A percentile compares a stretch with the other conserved stretches of the same genome.
Evolutionary conservation across 2,329 filamentous ascomycete genomes (phyloP).

Genomic region (Gnomoniopsis smithogilvyi): DNA sequence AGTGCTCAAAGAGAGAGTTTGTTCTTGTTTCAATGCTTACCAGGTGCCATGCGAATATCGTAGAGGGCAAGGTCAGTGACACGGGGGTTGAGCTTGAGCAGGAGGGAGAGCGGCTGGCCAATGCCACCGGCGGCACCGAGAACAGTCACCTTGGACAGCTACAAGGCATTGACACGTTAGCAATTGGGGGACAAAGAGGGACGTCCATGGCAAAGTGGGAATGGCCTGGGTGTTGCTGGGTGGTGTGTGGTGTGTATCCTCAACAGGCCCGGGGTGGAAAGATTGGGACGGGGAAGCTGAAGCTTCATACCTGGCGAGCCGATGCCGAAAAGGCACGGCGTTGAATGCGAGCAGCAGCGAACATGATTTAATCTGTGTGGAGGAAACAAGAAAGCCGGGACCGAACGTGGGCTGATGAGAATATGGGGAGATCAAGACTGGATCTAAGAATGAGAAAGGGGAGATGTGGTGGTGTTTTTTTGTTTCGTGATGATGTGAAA

Average conservation of each 20-base stretch:
- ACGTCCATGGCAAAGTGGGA: slow-evolving; percentile 17
- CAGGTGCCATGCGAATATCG: slow-evolving; percentile 92
- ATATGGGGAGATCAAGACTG: too few species aligned
- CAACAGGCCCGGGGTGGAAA: not conserved
- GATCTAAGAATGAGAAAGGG: not conserved
- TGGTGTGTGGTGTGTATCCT: too few species aligned
- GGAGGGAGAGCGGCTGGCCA: slow-evolving; percentile 94
- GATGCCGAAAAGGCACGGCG: slow-evolving; percentile 79
- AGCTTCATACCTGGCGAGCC: slow-evolving; percentile 65
- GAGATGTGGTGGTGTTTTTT: not conserved
- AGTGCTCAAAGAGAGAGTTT: too few species aligned
- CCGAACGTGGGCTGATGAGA: not conserved
- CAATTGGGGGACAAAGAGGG: slow-evolving; percentile 3
- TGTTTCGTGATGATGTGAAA: not conserved
- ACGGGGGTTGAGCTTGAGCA: slow-evolving; percentile 97
- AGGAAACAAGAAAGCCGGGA: slow-evolving; percentile 5
- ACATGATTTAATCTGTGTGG: slow-evolving; percentile 61
- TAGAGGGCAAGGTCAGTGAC: slow-evolving; percentile 94
- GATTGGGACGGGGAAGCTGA: slow-evolving; percentile 4
- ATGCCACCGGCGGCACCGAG: slow-evolving; percentile 97
- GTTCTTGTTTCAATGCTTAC: slow-evolving; percentile 42
- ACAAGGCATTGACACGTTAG: slow-evolving; percentile 18
- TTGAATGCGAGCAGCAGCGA: slow-evolving; percentile 68
- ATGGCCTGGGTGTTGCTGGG: not conserved
- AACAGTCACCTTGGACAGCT: slow-evolving; percentile 97